Evolutionary conservation across 371 early-diverging fungal genomes (phyloP).

Genomic region (Circinella umbellata): DNA sequence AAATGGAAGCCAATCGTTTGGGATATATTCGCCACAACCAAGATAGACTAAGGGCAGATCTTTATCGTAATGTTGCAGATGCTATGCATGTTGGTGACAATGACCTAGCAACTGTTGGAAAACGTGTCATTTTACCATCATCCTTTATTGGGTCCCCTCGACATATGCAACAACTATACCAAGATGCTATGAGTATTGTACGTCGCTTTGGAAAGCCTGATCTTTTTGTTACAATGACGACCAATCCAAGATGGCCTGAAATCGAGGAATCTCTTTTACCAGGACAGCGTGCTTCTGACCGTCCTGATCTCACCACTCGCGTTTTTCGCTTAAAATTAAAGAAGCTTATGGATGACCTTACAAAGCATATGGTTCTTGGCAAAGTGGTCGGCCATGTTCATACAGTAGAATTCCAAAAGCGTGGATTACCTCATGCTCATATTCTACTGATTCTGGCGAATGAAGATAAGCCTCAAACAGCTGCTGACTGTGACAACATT

Average conservation of each 20-base stretch:
- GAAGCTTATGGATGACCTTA: constrained; percentile 22
- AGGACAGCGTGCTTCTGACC: not conserved
- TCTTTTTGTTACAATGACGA: not conserved
- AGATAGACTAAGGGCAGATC: not conserved
- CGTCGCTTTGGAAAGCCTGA: not conserved
- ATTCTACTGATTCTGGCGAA: no score
- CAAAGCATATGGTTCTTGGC: constrained; percentile 27
- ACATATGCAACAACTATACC: not conserved
- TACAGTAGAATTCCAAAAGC: no score
- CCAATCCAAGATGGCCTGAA: not conserved
- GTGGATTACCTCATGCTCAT: no score
- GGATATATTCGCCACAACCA: not conserved
- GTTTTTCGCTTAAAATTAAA: not conserved
- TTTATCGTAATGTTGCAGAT: not conserved
- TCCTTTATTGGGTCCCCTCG: not conserved
- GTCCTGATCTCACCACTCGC: not conserved
- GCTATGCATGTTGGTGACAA: not conserved
- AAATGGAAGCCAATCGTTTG: not conserved
- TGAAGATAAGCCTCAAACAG: no score
- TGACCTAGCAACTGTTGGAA: not conserved
- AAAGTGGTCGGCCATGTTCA: constrained; percentile 17
- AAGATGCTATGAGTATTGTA: constrained; percentile 7
- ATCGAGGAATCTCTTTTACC: not conserved
- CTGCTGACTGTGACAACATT: no score
- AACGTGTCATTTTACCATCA: constrained; percentile 1